Percentiles rank a stretch among this genome's conserved stretches.
phyloP scores from a whole-genome alignment of 805 yeast species.

The Torulaspora quercuum region DNA sequence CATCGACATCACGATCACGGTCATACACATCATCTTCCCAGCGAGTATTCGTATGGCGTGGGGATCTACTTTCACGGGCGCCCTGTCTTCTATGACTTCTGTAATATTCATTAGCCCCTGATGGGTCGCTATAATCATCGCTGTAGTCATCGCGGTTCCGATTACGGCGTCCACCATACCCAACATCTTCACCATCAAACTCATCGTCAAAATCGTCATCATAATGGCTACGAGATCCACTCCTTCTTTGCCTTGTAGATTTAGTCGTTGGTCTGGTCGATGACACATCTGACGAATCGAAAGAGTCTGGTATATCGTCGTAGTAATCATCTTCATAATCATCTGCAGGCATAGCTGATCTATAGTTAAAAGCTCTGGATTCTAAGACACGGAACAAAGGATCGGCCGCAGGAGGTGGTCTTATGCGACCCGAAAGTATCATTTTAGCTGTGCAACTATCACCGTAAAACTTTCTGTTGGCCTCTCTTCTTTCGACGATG shows the following conservation, averaged over 20 bases:
- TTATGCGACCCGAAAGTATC: conserved; percentile 82
- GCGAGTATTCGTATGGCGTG: conserved; percentile 38
- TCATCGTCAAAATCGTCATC: conserved; percentile 31
- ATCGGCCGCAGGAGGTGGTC: conserved; percentile 88
- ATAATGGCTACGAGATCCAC: conserved; percentile 28
- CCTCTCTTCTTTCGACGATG: conserved; percentile 94
- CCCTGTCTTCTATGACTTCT: conserved; percentile 32
- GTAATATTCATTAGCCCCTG: conserved; percentile 43
- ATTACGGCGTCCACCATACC: conserved; percentile 18
- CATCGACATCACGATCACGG: conserved; percentile 37
- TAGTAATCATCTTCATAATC: conserved; percentile 65
- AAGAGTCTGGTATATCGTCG: conserved; percentile 50
- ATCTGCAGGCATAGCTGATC: conserved; percentile 60
- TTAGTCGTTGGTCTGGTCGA: conserved; percentile 29
- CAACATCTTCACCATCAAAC: conserved; percentile 19
- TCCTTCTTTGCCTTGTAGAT: conserved; percentile 29
- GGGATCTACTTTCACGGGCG: conserved; percentile 10
- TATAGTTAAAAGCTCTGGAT: conserved; percentile 71
- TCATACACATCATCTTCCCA: conserved; percentile 93
- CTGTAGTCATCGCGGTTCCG: conserved; percentile 21
- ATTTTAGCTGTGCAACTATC: conserved; percentile 80
- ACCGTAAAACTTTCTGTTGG: conserved; percentile 93
- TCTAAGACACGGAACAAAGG: conserved; percentile 81
- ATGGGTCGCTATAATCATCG: conserved; percentile 34
- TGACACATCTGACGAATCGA: conserved; percentile 37